Conservation (phyloP, 176 grass and related monocot genomes). For the Chloris gayana region DNA sequence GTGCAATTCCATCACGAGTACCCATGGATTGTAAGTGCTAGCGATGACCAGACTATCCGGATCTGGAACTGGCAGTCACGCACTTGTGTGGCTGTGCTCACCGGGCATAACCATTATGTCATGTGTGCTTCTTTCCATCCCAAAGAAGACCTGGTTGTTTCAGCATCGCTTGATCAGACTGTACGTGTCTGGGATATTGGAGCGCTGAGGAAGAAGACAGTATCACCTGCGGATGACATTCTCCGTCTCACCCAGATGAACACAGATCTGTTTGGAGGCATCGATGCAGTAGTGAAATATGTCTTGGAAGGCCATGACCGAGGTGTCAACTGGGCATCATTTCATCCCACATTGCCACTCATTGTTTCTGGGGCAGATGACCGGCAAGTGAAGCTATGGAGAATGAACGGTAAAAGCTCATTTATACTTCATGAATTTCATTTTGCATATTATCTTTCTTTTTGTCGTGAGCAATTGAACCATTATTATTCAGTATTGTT, state of each 20-base stretch:
- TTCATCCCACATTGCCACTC: conserved; percentile 72
- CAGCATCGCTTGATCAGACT: conserved; percentile 84
- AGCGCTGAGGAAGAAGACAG: conserved; percentile 72
- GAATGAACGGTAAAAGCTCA: conserved; percentile 72
- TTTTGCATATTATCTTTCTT: background rate
- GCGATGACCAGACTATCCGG: conserved; percentile 85
- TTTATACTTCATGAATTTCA: background rate
- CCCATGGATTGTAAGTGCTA: conserved; percentile 78
- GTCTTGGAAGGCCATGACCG: conserved; percentile 89
- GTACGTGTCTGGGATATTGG: conserved; percentile 85
- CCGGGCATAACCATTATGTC: conserved; percentile 87
- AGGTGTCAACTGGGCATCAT: conserved; percentile 87
- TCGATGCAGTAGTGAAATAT: conserved; percentile 80
- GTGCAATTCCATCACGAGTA: conserved; percentile 96
- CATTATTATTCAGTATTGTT: background rate
- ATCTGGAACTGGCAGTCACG: conserved; percentile 90
- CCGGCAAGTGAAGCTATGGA: conserved; percentile 81
- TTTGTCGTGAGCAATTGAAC: background rate
- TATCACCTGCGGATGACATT: conserved; percentile 61
- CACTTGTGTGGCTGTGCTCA: conserved; percentile 71
- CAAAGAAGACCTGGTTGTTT: conserved; percentile 79
- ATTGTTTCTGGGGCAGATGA: conserved; percentile 89
- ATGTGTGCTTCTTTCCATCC: conserved; percentile 88
- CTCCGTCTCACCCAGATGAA: conserved; percentile 69
- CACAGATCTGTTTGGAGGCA: conserved; percentile 74